Evolutionary conservation across 2,329 filamentous ascomycete genomes (phyloP), one percentile per base, ranked within the genome.

Genomic region (Zarea fungicola): DNA sequence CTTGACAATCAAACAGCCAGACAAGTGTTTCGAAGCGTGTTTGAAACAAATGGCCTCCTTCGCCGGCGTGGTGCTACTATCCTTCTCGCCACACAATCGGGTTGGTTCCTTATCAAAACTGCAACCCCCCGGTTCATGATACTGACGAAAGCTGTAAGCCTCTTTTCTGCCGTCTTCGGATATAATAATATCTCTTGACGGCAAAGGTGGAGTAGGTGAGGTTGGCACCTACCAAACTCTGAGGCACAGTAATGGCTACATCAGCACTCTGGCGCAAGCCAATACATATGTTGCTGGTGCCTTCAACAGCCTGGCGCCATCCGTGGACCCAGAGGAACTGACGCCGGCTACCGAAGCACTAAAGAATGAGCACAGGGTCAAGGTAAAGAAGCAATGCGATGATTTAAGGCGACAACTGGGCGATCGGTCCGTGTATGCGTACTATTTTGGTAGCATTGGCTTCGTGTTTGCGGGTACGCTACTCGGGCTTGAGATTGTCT

Each of bases 71-170:
- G 60, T 0, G 64, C 65, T 0, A 71, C 71, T 1, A 56, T 67
- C 1, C 35, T 74, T 7, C 54, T 73, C 2, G 64, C 63, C 4
- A 72, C 68, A 1, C 66, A 66, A 40, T 58, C 61, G 7, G 53
- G 63, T 62, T 43, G 11, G 46, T 26, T 4, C 8, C 11, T 2
- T 42, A 25, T 9, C 18, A 2, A 8, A 2, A 39, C 1, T 11
- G 26, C 11, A 1, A 10, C n/a, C 34, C 4, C n/a, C n/a, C n/a
- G n/a, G n/a, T n/a, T n/a, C n/a, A n/a, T n/a, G n/a, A n/a, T n/a
- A n/a, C n/a, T n/a, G n/a, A n/a, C n/a, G n/a, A n/a, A 6, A 3
- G 9, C 4, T 25, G 13, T 3, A n/a, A 70, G 65, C 55, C 25
- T 59, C 60, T 35, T 62, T 66, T 31, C 60, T 66, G 6, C 42